These are phyloP conservation scores for Hygrocybe coccinea DNA, from an alignment of 768 basidiomycete genomes.

Conservation along the genomic window DNA sequence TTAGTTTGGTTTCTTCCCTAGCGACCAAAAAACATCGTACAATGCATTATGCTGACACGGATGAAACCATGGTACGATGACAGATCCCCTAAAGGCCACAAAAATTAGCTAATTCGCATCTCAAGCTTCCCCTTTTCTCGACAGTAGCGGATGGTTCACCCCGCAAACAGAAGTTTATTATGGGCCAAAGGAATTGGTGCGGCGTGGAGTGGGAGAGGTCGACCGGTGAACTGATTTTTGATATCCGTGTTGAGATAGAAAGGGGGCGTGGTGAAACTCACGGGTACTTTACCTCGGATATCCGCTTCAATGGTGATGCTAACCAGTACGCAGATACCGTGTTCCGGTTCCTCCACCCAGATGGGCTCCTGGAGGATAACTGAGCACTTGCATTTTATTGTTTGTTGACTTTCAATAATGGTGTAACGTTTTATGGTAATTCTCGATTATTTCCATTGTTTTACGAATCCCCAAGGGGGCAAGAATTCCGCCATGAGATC, in stretches of 20 bases:
- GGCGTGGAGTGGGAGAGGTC: constrained; percentile 53
- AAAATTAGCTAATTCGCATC: not conserved
- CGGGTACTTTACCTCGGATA: constrained; percentile 45
- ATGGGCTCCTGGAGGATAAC: not conserved
- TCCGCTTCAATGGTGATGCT: not conserved
- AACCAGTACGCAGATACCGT: constrained; percentile 34
- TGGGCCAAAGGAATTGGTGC: constrained; percentile 89
- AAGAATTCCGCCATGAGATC: not conserved
- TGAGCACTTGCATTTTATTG: too few relatives aligned
- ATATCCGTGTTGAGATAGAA: constrained; percentile 79
- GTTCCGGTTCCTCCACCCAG: constrained; percentile 40
- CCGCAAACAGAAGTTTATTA: constrained; percentile 77
- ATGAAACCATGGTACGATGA: constrained; percentile 72
- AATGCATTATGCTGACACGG: constrained; percentile 74
- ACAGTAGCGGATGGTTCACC: constrained; percentile 69
- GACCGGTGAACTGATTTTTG: constrained; percentile 68
- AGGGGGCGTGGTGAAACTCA: constrained; percentile 81
- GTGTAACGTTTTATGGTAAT: too few relatives aligned
- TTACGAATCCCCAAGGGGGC: too few relatives aligned
- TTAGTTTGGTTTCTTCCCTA: constrained; percentile 74
- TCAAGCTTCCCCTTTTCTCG: constrained; percentile 69
- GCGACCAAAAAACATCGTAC: constrained; percentile 82
- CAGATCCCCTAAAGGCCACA: not conserved
- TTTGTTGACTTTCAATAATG: too few relatives aligned
- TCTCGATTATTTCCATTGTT: too few relatives aligned